Evolutionary conservation across 306 rosid species (phyloP), one percentile per base, ranked within the genome.

Genomic region (Mucuna pruriens): DNA sequence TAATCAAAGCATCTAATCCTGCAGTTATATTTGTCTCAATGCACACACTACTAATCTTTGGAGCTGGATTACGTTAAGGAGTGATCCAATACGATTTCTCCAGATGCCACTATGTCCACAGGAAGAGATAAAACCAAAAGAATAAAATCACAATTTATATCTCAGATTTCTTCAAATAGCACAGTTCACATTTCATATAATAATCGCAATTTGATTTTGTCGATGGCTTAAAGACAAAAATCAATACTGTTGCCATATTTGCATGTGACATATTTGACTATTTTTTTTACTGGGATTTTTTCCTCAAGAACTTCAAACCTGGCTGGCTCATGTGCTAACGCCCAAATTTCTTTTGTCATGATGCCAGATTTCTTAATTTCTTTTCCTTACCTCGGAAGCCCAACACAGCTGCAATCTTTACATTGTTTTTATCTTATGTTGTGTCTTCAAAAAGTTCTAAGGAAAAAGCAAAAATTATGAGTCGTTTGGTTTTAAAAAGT

Each of bases 21-120:
- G 26, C 36, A 45, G 40, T 60, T 70, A 69, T 5, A 40, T 48
- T 58, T 80, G 74, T 71, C 55, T 60, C 1, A 33, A 2, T 75
- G n/a, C 13, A 20, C 26, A 44, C 60, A 34, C 11, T n/a, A 25
- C 54, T 42, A 13, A 74, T 64, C 39, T 40, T 63, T 73, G 36
- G 3, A 74, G 29, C 52, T n/a, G 7, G 74, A 62, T 23, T 38
- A 26, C 36, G 67, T 62, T 15, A 58, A 39, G 29, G 57, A 63
- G 68, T 73, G 76, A 74, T 81, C 81, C 71, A 66, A 74, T 66
- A 31, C 0, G 19, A 38, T 39, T 55, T 65, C 22, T 65, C 65
- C 67, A 34, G 12, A 36, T 72, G 74, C 22, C 34, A 73, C 33
- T 9, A 3, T 61, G 66, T 72, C 45, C 79, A 62, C 8, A 45